Evolutionary conservation across 2,329 filamentous ascomycete species (phyloP).

Genomic region (Cordyceps militaris): DNA sequence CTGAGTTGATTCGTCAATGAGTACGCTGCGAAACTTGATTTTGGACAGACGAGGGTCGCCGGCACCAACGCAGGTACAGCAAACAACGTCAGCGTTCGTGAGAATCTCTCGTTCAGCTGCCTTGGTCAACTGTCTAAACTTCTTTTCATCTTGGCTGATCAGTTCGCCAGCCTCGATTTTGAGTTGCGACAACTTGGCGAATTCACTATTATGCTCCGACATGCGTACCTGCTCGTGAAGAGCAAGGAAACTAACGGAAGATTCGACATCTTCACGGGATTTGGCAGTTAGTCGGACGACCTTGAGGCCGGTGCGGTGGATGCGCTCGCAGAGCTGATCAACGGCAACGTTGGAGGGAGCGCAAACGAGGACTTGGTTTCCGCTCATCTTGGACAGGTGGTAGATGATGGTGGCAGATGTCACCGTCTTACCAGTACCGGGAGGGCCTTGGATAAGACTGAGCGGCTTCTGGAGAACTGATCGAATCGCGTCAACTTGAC

Average conservation of each 20-base stretch:
- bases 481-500: slow-evolving; percentile 94
- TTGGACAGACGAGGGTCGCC: slow-evolving; percentile 92
- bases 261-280: slow-evolving; percentile 96
- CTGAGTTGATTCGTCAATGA: slow-evolving; percentile 97
- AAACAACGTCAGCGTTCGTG: slow-evolving; percentile 93
- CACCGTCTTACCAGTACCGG: slow-evolving; percentile 96
- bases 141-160: slow-evolving; percentile 95
- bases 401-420: slow-evolving; percentile 99
- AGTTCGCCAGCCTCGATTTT: slow-evolving; percentile 89
- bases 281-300: slow-evolving; percentile 98
- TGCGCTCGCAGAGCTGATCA: slow-evolving; percentile 94
- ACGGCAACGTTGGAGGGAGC: slow-evolving; percentile 98
- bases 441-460: slow-evolving; percentile 92
- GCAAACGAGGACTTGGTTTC: slow-evolving; percentile 90
- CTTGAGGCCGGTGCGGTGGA: slow-evolving; percentile 90
- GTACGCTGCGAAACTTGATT: slow-evolving; percentile 95
- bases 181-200: slow-evolving; percentile 85
- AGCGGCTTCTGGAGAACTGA: slow-evolving; percentile 88
- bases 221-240: slow-evolving; percentile 95
- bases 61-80: slow-evolving; percentile 96
- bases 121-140: slow-evolving; percentile 91
- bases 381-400: slow-evolving; percentile 90
- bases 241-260: slow-evolving; percentile 91
- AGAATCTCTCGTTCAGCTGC: slow-evolving; percentile 92
- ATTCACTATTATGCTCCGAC: slow-evolving; percentile 91